phyloP scores from a whole-genome alignment of 140 eudicot genomes.

The Flaveria floridana region DNA sequence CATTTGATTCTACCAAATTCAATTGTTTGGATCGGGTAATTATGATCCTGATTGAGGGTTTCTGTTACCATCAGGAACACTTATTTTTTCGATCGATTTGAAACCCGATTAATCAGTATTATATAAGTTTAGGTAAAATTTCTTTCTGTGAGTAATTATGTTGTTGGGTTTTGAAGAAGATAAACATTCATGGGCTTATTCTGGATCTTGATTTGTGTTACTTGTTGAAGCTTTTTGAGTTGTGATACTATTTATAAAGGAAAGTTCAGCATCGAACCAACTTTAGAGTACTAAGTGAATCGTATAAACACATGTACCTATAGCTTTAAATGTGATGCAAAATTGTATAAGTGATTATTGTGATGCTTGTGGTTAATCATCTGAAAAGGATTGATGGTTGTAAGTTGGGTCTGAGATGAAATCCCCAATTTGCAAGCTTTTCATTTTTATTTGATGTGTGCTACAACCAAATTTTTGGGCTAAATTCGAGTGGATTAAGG shows the following conservation, averaged over 20 bases:
- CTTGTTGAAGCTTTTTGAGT: not conserved
- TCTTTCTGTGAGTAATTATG: conserved; percentile 4
- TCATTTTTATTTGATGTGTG: not conserved
- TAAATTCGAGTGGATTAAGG: not conserved
- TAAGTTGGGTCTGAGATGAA: not conserved
- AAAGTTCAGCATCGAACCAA: too few relatives aligned
- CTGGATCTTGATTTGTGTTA: conserved; percentile 19
- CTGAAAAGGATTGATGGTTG: not conserved
- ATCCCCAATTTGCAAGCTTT: not conserved
- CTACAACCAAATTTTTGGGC: not conserved
- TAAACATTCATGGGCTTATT: not conserved
- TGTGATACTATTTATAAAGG: not conserved
- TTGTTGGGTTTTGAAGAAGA: not conserved
- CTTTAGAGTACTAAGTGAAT: too few relatives aligned
- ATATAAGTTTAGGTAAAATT: not conserved
- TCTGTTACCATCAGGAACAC: not conserved
- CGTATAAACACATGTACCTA: too few relatives aligned
- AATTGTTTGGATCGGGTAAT: not conserved
- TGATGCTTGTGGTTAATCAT: not conserved
- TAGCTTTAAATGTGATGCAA: too few relatives aligned
- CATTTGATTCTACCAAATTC: not conserved
- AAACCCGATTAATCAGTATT: not conserved
- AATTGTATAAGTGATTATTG: too few relatives aligned
- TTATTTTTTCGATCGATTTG: conserved; percentile 6
- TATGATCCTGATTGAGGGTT: not conserved